Evolutionary conservation across 768 basidiomycete genomes (phyloP).

Genomic region (Tricholomella constricta): DNA sequence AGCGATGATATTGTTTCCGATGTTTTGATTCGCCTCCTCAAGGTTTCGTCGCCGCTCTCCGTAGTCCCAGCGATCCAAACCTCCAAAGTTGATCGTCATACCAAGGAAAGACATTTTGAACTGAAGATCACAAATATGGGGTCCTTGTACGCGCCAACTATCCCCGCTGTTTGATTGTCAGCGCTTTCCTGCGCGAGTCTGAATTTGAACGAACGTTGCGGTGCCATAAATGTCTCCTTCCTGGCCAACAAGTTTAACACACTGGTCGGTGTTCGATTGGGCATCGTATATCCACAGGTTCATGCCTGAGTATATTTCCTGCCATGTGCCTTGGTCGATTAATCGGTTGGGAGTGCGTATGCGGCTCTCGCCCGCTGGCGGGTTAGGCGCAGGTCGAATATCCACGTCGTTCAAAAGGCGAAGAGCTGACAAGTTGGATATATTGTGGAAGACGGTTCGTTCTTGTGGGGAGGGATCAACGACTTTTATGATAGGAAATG

Average conservation of each 20-base stretch:
- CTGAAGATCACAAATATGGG: constrained; percentile 74
- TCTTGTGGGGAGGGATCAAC: constrained; percentile 45
- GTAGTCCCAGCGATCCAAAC: constrained; percentile 73
- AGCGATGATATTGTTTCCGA: not conserved
- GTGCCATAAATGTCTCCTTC: constrained; percentile 70
- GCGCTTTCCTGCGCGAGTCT: not conserved
- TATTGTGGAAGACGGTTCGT: constrained; percentile 41
- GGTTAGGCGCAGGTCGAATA: constrained; percentile 54
- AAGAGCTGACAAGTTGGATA: constrained; percentile 67
- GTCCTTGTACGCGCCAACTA: constrained; percentile 75
- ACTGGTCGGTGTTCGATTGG: constrained; percentile 65
- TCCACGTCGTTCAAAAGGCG: constrained; percentile 75
- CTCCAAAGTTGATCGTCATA: constrained; percentile 76
- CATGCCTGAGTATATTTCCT: constrained; percentile 72
- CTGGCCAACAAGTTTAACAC: constrained; percentile 65
- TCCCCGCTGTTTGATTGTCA: constrained; percentile 56
- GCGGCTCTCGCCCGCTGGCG: constrained; percentile 45
- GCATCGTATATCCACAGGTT: constrained; percentile 77
- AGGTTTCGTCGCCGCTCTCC: constrained; percentile 64
- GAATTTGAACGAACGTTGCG: constrained; percentile 59
- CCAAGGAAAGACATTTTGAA: constrained; percentile 59
- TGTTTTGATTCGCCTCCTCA: constrained; percentile 43
- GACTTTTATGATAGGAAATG: constrained; percentile 49
- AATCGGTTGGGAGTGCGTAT: constrained; percentile 56
- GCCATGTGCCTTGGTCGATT: constrained; percentile 63